Conservation (phyloP, 2,329 filamentous ascomycete genomes). For the Neurospora crassa region DNA sequence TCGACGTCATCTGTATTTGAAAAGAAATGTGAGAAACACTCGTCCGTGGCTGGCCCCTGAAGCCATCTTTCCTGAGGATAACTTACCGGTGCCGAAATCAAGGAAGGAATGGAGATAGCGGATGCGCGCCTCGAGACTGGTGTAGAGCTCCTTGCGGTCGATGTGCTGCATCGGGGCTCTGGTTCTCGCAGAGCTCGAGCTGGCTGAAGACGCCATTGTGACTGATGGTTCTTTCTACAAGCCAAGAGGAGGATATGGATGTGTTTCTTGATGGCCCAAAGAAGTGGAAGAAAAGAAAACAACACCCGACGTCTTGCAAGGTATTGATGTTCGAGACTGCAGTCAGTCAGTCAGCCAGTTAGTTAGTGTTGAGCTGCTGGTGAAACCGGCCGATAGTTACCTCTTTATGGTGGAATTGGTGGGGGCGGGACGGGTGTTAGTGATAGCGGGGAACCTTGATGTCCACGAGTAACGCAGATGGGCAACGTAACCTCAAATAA, state of each 20-base stretch:
- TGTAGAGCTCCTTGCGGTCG: constrained; percentile 62
- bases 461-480: not conserved
- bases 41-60: not conserved
- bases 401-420: not conserved
- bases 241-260: not conserved
- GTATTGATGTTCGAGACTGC: not conserved
- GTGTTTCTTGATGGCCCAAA: not conserved
- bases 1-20: constrained; percentile 55
- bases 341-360: constrained; percentile 2
- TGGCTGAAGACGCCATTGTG: constrained; percentile 14
- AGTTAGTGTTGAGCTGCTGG: constrained; percentile 3
- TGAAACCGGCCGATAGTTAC: not conserved
- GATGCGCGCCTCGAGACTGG: constrained; percentile 57
- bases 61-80: not conserved
- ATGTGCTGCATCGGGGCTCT: constrained; percentile 42
- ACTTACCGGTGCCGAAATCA: constrained; percentile 61
- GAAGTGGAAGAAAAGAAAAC: not conserved
- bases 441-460: not conserved
- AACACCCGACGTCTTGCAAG: constrained; percentile 2
- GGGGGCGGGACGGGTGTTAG: not conserved
- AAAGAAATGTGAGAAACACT: not conserved
- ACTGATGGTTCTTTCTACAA: not conserved
- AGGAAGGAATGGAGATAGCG: constrained; percentile 67
- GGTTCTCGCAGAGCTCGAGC: not conserved
- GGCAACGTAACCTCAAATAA: not conserved